Evolutionary conservation across 148 eudicot species (phyloP), one percentile per base, ranked within the genome.

Genomic region (Dysphania ambrosioides): DNA sequence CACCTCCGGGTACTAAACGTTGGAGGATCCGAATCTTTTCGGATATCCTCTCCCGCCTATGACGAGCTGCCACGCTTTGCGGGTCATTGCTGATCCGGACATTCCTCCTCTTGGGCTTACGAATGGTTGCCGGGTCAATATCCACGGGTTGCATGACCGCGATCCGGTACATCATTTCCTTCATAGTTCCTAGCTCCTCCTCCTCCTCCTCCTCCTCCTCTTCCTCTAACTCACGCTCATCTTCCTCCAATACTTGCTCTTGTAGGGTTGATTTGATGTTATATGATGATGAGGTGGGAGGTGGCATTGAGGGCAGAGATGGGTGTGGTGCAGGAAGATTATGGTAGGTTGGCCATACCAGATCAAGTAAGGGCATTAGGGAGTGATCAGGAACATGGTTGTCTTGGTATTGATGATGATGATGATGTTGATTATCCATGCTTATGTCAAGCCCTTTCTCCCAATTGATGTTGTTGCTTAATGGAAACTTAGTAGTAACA

Each of bases 101-200:
- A 70, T 93, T 93, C 26, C 89, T 71, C 44, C 98, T 85, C 62
- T 86, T 88, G 0, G 98, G 98, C 59, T 83, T 89, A 5, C 87
- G 89, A 53, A 93, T 85, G 0, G 91, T 84, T 3, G 94, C 81
- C 23, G 97, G 97, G 83, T 93, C 98, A 34, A 93, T 93, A 75
- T 93, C 94, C 66, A 93, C 97, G 0, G 97, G 98, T 57, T 93
- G 98, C 98, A 93, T 93, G 6, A 90, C 86, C 1, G 98, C 98
- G 26, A 91, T 87, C 68, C 86, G 90, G 83, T 89, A 93, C 98
- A 93, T 91, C 98, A 91, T 89, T 72, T 93, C 98, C 59, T 93
- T 93, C 94, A 88, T 87, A 21, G 94, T 84, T 63, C 98, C 98
- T 5, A 93, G 78, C 67, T 91, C 96, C 49, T 93, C n/a, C n/a